Conservation (phyloP, 345 rosid species). For the Laguncularia racemosa region DNA sequence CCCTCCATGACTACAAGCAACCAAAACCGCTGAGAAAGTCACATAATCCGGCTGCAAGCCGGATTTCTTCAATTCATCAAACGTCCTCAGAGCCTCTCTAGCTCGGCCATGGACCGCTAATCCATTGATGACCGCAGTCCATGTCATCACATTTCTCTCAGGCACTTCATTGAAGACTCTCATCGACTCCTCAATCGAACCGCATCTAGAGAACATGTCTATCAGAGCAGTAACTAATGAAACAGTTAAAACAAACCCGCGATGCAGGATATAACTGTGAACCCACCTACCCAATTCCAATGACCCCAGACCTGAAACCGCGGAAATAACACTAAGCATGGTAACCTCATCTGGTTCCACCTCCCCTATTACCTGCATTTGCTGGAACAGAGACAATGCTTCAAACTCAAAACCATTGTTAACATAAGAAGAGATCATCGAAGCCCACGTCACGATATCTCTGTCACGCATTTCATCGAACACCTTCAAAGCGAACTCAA, state of each 20-base stretch:
- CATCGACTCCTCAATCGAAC: constrained; percentile 30
- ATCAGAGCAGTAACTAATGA: constrained; percentile 37
- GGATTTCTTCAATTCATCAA: constrained; percentile 22
- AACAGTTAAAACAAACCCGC: constrained; percentile 17
- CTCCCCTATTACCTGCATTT: constrained; percentile 26
- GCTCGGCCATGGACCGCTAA: constrained; percentile 42
- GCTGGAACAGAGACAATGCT: constrained; percentile 32
- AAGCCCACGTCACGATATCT: constrained; percentile 47
- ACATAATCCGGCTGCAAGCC: constrained; percentile 34
- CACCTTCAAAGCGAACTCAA: constrained; percentile 22
- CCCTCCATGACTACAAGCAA: constrained; percentile 45
- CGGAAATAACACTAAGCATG: constrained; percentile 36
- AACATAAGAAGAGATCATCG: constrained; percentile 26
- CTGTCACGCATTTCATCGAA: constrained; percentile 33
- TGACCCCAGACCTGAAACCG: constrained; percentile 30
- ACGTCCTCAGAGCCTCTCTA: constrained; percentile 24
- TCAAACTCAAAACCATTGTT: constrained; percentile 32
- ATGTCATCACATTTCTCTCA: constrained; percentile 28
- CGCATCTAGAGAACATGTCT: constrained; percentile 54
- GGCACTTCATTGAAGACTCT: constrained; percentile 35
- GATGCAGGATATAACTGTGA: constrained; percentile 21
- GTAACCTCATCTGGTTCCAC: constrained; percentile 30
- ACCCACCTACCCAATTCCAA: constrained; percentile 46
- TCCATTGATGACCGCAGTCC: constrained; percentile 41
- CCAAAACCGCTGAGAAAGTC: constrained; percentile 31